Evolutionary conservation across 208 protist species (phyloP), one percentile per base, ranked within the genome.

Genomic region (Zelonia costaricensis): DNA sequence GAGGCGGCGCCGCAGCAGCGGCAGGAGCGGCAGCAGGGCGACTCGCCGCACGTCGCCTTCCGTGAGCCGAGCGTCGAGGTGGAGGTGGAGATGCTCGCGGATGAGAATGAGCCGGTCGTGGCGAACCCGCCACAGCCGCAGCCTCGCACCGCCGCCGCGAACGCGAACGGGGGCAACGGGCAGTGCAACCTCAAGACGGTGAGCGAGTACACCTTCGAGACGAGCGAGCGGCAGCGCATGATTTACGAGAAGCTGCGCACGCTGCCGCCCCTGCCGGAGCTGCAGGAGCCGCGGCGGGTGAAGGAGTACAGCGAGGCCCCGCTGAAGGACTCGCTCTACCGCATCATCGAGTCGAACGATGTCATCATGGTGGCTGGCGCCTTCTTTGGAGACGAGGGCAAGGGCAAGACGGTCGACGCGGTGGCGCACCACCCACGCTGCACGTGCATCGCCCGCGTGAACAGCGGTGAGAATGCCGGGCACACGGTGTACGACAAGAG

Each of bases 301-400:
- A 74, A 80, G 52, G 74, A 56, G 52, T 97, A 93, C 69, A 45
- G 51, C 20, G 92, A 97, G 67, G 81, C 72, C 4, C 66, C 84
- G 42, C 45, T 86, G 42, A 57, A 82, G 36, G 86, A 94, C 43
- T 66, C 74, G 2, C 76, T 97, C 23, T 91, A 95, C 74, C 78
- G 72, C 23, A 51, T 97, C 25, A 70, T 97, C 45, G 92, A 95
- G 22, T 48, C 69, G 36, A 59, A 91, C 67, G 67, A 93, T 38
- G 68, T 97, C 30, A 90, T 97, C 60, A 93, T 97, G 71, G 89
- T 97, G 15, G 87, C 86, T 1, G 92, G 92, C 27, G 86, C 89
- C 33, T 97, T 94, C 69, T 97, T 97, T 64, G 92, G 92, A 8
- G 92, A 97, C 57, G 92, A 97, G 60, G 92, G 92, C 51, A 97